Evolutionary conservation across 805 yeast genomes (phyloP), one percentile per base, ranked within the genome.

Genomic region (Kuraishia piskuri): DNA sequence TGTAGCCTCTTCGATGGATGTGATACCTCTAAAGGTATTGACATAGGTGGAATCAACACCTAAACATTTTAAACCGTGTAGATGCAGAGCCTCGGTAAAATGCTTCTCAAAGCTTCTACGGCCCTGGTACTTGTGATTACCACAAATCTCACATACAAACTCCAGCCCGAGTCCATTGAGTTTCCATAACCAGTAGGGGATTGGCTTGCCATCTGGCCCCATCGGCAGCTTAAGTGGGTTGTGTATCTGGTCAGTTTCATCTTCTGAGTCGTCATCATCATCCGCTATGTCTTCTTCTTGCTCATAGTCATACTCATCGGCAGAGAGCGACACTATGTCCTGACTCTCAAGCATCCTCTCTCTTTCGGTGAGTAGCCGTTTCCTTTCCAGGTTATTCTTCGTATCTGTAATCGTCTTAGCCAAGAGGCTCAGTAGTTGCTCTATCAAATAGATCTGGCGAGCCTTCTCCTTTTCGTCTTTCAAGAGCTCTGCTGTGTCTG

Each of bases 161-260:
- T 78, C 80, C 47, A 80, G 76, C 53, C 87, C 87, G 10, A 91
- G 73, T 0, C 99, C 99, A 61, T 90, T 90, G 48, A 91, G 72
- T 66, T 91, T 94, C 74, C 82, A 91, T 25, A 94, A 72, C 99
- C 99, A 94, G 53, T 76, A 82, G 1, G 99, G 99, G 25, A 94
- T 89, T 0, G 97, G 97, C 46, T 77, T 78, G 0, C 97, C 97
- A 67, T 91, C 97, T 20, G 88, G 78, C 0, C 96, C 98, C 0
- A 88, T 52, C 0, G 96, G 96, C 53, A 88, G 66, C 53, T 84
- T 80, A 53, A 79, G 70, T 20, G 84, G 82, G 55, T 76, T 76
- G 31, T 59, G 59, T 3, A 56, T 56, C 51, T 62, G 66, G 26
- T 64, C 62, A 36, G 64, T 66, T 5, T 67, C 72, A 12, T 67